phyloP scores from a whole-genome alignment of 1,284 basidiomycete species.

The Sporisorium exsertum region DNA sequence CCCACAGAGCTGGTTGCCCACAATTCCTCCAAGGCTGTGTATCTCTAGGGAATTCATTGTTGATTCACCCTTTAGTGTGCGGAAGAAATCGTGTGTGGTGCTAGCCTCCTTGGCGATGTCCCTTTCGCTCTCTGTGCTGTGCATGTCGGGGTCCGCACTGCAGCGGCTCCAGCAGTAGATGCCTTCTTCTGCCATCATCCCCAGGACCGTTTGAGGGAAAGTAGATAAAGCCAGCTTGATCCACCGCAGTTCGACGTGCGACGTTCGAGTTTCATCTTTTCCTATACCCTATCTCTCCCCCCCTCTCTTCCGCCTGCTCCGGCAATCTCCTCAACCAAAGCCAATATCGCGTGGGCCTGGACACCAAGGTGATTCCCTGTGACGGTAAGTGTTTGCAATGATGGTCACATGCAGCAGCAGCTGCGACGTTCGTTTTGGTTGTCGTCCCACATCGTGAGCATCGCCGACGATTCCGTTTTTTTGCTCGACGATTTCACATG shows the following conservation, averaged over 20 bases:
- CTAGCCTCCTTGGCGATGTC: too few relatives aligned
- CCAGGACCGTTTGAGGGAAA: not conserved
- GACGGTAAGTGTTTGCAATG: not conserved
- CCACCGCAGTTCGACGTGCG: constrained; percentile 9
- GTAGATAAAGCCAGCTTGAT: constrained; percentile 7
- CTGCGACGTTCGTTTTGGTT: not conserved
- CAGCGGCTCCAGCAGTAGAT: not conserved
- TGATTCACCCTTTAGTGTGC: too few relatives aligned
- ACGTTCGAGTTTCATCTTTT: not conserved
- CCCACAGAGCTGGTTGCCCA: not conserved
- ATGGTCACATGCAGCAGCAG: constrained; percentile 5
- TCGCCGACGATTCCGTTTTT: not conserved
- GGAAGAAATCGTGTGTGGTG: too few relatives aligned
- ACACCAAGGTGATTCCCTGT: not conserved
- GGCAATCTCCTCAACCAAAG: constrained; percentile 3
- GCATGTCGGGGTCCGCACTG: not conserved
- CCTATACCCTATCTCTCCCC: not conserved
- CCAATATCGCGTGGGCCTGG: not conserved
- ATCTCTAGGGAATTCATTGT: not conserved
- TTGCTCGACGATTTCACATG: not conserved
- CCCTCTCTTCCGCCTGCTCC: not conserved
- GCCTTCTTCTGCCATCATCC: constrained; percentile 3
- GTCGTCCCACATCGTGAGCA: not conserved
- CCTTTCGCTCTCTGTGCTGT: too few relatives aligned
- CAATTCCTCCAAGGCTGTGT: not conserved